Conservation (phyloP, 1,284 basidiomycete genomes). For the Cryptococcus sp. region DNA sequence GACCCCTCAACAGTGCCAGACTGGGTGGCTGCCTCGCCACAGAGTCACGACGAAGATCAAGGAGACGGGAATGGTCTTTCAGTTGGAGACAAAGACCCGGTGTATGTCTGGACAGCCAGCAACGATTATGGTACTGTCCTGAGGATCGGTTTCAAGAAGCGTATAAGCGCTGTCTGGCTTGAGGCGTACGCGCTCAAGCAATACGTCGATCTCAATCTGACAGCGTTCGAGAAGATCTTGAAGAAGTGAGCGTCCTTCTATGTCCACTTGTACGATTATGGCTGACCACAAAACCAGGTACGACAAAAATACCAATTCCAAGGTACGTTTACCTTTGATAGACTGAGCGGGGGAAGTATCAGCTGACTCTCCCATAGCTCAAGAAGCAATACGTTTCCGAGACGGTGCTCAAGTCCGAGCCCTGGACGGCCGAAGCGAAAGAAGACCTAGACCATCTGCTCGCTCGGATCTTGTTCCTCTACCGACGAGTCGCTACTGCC, state of each 20-base stretch:
- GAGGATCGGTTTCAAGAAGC: conserved; percentile 85
- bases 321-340: conserved; percentile 54
- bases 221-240: conserved; percentile 92
- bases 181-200: conserved; percentile 79
- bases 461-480: conserved; percentile 68
- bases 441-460: conserved; percentile 67
- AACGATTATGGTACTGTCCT: conserved; percentile 86
- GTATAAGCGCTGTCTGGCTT: conserved; percentile 85
- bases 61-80: conserved; percentile 6
- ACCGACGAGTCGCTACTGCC: conserved; percentile 81
- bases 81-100: conserved; percentile 13
- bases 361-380: conserved; percentile 56
- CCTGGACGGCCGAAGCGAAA: conserved; percentile 69
- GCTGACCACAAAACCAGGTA: conserved; percentile 61
- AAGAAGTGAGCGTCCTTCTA: conserved; percentile 71
- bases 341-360: no score
- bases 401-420: conserved; percentile 67
- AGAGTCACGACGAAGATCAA: conserved; percentile 14
- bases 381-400: conserved; percentile 80
- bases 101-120: conserved; percentile 72
- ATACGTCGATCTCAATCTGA: conserved; percentile 92
- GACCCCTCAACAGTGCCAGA: conserved; percentile 38
- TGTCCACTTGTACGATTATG: background rate
- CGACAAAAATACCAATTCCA: conserved; percentile 88
- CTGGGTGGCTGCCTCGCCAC: conserved; percentile 24